Evolutionary conservation across 2,329 filamentous ascomycete genomes (phyloP), one percentile per base, ranked within the genome.

Genomic region (Truncatella angustata): DNA sequence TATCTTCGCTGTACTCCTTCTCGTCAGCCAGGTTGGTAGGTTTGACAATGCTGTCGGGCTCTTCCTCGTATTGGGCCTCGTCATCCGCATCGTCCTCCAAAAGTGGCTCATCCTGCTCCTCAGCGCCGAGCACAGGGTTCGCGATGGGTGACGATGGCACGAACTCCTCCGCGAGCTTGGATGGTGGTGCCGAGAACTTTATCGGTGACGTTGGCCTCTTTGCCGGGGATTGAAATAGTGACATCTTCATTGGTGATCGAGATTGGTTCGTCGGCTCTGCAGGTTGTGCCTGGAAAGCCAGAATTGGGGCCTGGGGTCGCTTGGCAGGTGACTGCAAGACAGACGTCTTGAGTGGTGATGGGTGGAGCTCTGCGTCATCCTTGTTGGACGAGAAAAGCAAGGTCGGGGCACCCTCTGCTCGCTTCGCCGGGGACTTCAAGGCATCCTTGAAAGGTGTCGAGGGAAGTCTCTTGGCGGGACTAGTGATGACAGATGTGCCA

Each of bases 381-480:
- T 61, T 54, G 16, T 57, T 24, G 59, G 66, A 53, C 53, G 61
- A 50, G 50, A 66, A 55, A 55, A 62, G 44, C 60, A 67, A 54
- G 28, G 65, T 52, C 24, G 63, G 54, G 52, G 68, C 40, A 1
- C 65, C 66, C 0, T 80, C 91, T 40, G 73, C 63, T 32, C 73
- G 71, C 61, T 80, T 82, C 1, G 82, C 78, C 0, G 82, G 81
- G 2, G 79, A 80, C 55, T 74, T 81, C 63, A 85, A 69, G 0
- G 74, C 67, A 21, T 83, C 81, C 59, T 79, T 84, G 57, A 70
- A 73, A 0, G 82, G 77, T 1, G 80, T 79, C 4, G 73, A 60
- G 2, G 79, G 74, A 7, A 73, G 72, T 24, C 81, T 74, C 51
- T 80, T 77, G n/a, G 81, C 78, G 2, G 84, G 82, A 40, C 81